Evolutionary conservation across 257 asterid species (phyloP).

Genomic region (Nicotiana knightiana): DNA sequence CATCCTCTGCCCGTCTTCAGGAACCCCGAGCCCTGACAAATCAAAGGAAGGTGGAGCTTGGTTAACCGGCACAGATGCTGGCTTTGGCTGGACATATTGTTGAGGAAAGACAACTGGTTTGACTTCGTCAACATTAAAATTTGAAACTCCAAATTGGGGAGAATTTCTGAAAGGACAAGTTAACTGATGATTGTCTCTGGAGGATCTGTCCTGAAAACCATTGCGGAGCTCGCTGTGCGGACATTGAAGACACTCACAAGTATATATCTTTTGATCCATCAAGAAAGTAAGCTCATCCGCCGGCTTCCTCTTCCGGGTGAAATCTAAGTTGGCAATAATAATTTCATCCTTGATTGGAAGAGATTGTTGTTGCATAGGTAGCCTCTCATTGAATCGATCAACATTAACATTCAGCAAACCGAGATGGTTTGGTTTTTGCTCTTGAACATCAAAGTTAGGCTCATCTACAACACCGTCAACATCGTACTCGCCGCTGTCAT

Average conservation of each 20-base stretch:
- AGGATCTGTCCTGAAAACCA: conserved; percentile 15
- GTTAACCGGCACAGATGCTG: conserved; percentile 10
- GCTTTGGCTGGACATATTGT: conserved; percentile 35
- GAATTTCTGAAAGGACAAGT: conserved; percentile 4
- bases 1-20: conserved; percentile 46
- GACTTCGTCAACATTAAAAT: conserved; percentile 6
- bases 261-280: conserved; percentile 31
- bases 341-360: conserved; percentile 27
- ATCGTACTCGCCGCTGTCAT: conserved; percentile 48
- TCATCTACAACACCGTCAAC: conserved; percentile 39
- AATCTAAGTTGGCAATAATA: conserved; percentile 29
- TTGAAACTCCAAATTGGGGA: not conserved
- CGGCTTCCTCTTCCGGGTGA: conserved; percentile 42
- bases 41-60: conserved; percentile 13
- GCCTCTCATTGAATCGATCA: conserved; percentile 24
- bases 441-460: conserved; percentile 35
- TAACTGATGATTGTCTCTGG: conserved; percentile 18
- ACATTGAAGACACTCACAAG: conserved; percentile 16
- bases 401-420: conserved; percentile 30
- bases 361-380: conserved; percentile 22
- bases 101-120: conserved; percentile 29
- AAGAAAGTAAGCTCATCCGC: conserved; percentile 19
- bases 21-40: conserved; percentile 35
- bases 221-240: conserved; percentile 8
- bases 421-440: conserved; percentile 40